Evolutionary conservation across 371 early-diverging fungal genomes (phyloP).

Genomic region (Mortierella polycephala): DNA sequence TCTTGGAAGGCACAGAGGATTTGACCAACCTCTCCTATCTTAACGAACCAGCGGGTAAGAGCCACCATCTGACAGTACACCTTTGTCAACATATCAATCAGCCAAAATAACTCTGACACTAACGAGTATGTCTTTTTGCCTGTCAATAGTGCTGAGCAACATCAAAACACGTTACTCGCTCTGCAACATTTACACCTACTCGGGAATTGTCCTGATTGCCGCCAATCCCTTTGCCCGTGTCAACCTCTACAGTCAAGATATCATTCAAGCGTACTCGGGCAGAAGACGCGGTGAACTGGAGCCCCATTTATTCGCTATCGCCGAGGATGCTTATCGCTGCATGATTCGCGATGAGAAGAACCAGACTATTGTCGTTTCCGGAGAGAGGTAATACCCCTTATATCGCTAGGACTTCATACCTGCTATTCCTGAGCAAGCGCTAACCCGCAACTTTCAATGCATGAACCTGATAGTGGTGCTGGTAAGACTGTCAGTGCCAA

Average conservation of each 20-base stretch:
- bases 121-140: background rate
- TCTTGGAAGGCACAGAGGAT: slow-evolving; percentile 91
- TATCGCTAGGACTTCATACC: background rate
- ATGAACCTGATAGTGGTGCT: slow-evolving; percentile 72
- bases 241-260: slow-evolving; percentile 87
- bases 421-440: too few relatives aligned
- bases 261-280: slow-evolving; percentile 93
- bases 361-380: slow-evolving; percentile 99
- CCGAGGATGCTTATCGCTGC: slow-evolving; percentile 96
- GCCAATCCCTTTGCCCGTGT: slow-evolving; percentile 97
- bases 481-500: slow-evolving; percentile 97
- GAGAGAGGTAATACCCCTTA: slow-evolving; percentile 79
- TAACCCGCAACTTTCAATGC: background rate
- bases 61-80: background rate
- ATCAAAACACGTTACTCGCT: slow-evolving; percentile 88
- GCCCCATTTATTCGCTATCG: slow-evolving; percentile 99
- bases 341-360: slow-evolving; percentile 93
- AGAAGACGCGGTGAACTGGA: slow-evolving; percentile 94
- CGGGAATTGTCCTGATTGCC: slow-evolving; percentile 98
- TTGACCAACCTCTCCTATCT: slow-evolving; percentile 91
- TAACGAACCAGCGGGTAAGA: slow-evolving; percentile 87
- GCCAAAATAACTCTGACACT: background rate
- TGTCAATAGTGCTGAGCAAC: slow-evolving; percentile 81
- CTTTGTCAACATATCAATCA: background rate
- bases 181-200: slow-evolving; percentile 98